These are phyloP conservation scores for Chalciporus sphaerocephalus DNA, from an alignment of 768 basidiomycete species.

Conservation along the genomic window DNA sequence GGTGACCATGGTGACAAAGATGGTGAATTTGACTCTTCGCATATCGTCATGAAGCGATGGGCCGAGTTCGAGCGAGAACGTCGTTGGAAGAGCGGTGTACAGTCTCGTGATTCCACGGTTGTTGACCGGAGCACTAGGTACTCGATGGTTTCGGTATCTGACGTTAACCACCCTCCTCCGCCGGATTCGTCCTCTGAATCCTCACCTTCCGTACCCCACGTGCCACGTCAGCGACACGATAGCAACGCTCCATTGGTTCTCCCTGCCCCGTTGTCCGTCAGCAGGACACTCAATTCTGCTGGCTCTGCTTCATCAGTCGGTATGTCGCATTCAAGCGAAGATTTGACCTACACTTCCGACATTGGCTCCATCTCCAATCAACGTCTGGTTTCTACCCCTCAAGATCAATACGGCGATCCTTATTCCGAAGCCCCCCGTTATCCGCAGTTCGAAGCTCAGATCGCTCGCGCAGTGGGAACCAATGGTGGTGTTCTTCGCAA, in stretches of 20 bases:
- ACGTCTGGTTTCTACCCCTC: constrained; percentile 37
- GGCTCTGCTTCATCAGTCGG: constrained; percentile 40
- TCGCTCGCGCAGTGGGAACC: constrained; percentile 35
- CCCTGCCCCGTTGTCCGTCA: constrained; percentile 68
- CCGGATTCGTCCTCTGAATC: constrained; percentile 60
- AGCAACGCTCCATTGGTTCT: constrained; percentile 69
- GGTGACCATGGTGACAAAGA: constrained; percentile 87
- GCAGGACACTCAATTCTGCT: constrained; percentile 44
- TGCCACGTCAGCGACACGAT: constrained; percentile 57
- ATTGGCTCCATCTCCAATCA: constrained; percentile 40
- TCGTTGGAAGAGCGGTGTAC: constrained; percentile 84
- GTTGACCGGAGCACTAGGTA: constrained; percentile 51
- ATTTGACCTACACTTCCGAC: constrained; percentile 33
- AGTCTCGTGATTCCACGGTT: constrained; percentile 74
- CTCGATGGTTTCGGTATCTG: constrained; percentile 75
- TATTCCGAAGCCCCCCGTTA: constrained; percentile 21
- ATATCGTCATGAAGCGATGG: constrained; percentile 99
- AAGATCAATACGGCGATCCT: constrained; percentile 30
- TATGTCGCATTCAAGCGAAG: constrained; percentile 43
- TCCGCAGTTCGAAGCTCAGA: constrained; percentile 39
- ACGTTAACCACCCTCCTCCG: constrained; percentile 55
- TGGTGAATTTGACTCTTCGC: constrained; percentile 92
- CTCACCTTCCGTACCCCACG: constrained; percentile 32
- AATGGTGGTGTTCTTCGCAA: constrained; percentile 41
- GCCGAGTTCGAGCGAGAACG: constrained; percentile 96